phyloP scores from a whole-genome alignment of 2,329 filamentous ascomycete species.

The Mollisiaceae sp. region DNA sequence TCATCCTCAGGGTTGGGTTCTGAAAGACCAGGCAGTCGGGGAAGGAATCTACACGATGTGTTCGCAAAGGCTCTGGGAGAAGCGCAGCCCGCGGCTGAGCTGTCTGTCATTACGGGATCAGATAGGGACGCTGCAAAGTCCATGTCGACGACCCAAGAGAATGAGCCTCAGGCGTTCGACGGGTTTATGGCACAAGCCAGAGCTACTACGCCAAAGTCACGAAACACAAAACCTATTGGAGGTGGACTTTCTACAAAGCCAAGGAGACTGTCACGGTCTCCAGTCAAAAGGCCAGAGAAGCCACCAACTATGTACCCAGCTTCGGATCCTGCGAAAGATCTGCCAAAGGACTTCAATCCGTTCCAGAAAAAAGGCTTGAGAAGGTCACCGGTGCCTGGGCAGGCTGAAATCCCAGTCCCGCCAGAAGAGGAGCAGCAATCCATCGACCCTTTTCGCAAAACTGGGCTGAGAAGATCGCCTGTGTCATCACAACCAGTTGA shows the following conservation, averaged over 20 bases:
- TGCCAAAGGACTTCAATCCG: constrained; percentile 34
- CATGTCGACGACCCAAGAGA: constrained; percentile 27
- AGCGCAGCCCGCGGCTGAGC: constrained; percentile 10
- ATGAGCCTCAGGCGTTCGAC: constrained; percentile 17
- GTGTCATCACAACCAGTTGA: constrained; percentile 11
- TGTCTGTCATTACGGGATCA: constrained; percentile 11
- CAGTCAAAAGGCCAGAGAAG: constrained; percentile 20
- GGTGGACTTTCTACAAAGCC: constrained; percentile 36
- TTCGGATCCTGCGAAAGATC: constrained; percentile 11
- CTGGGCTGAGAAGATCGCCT: constrained; percentile 29
- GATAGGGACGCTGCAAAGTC: constrained; percentile 24
- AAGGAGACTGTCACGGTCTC: constrained; percentile 39
- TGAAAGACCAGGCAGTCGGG: constrained; percentile 40
- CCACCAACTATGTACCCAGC: background rate
- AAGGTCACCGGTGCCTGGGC: constrained; percentile 30
- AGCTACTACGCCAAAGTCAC: constrained; percentile 21
- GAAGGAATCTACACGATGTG: constrained; percentile 42
- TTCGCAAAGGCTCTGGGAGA: constrained; percentile 36
- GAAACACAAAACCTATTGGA: constrained; percentile 28
- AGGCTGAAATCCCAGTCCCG: background rate
- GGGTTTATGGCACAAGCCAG: constrained; percentile 7
- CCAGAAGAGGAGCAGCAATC: constrained; percentile 6
- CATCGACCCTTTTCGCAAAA: constrained; percentile 30
- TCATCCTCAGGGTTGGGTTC: constrained; percentile 43
- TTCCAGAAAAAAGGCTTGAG: constrained; percentile 40